Base-by-base conservation (phyloP, 2,329 filamentous ascomycete genomes). In the Botryotinia globosa region DNA sequence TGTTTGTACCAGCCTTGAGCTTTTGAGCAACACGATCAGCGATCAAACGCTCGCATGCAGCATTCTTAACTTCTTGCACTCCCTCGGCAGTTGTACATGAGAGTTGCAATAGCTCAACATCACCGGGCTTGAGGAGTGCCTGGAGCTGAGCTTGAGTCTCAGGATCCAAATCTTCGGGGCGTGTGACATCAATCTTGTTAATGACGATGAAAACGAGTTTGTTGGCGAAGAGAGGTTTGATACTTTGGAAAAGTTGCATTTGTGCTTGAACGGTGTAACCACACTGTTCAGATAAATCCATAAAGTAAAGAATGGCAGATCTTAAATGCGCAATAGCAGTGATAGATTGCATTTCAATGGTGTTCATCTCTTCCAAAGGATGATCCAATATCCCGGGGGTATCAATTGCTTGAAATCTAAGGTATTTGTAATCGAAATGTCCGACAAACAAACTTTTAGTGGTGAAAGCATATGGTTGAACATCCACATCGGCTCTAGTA, bases 301-400 rank as follows among this genome's bases (percentile, higher is more conserved):
- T 97, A 81, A 98, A 98, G 84, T 98, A 98, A 74, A 98, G 86
- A 76, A 99, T 97, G 72, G 95, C 95, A 59, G 94, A 97, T 79
- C 95, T 90, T 81, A 99, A 87, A 85, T 99, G 97, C 69, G 96
- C 96, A 84, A 99, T 97, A 18, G 97, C 96, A 29, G 95, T 98
- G 78, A 99, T 98, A 75, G 92, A 92, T 86, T 98, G 96, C 94
- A 98, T 98, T 84, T 99, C 96, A 81, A 99, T 99, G 5, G 96
- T 98, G 85, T 98, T 97, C 96, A 98, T 99, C 85, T 98, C 96
- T 84, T 98, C 96, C 14, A 99, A 89, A 51, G 95, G 94, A 82
- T 99, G 96, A 79, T 99, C 96, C 74, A 99, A 85, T 77, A 99
- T 97, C 86, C 96, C 96, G n/a, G 95, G 95, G 18, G 96, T 99